Evolutionary conservation across 2,329 filamentous ascomycete genomes (phyloP), one percentile per base, ranked within the genome.

Genomic region (Coniochaeta hoffmannii): DNA sequence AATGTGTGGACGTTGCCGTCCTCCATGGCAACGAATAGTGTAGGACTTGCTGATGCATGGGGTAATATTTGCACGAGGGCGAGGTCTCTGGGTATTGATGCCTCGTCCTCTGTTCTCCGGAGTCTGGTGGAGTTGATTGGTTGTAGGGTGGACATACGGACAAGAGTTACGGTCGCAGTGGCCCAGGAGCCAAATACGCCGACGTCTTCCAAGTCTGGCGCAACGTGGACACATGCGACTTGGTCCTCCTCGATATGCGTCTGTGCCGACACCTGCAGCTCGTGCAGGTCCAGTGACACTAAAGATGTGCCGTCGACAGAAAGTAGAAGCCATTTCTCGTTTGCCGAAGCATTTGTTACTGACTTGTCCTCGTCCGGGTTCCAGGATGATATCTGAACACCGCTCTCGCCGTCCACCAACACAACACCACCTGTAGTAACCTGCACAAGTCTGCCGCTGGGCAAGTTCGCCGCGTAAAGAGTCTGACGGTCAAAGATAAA

Each of bases 1-100:
- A 92, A 97, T 0, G 88, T 94, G 53, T 96, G 80, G 1, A 99
- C 88, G 58, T 88, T 90, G 4, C 94, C 94, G 69, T 97, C 93
- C 50, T 95, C 90, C 81, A 97, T 88, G 12, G 93, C 89, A 31
- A 96, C 81, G 58, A 99, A 88, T 0, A 99, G 77, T 0, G 89
- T 96, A 0, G 90, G 87, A 0, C 81, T 81, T 7, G 74, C 71
- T 9, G 69, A 55, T 8, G 71, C 63, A 7, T 78, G 76, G 14
- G 86, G 85, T 46, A 97, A 80, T 4, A 97, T 79, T 58, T 92
- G 86, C 5, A 89, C 87, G 8, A 97, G 79, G 0, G 86, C 82
- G 28, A 97, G 79, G 53, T 91, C 90, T 59, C 93, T 82, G 1
- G 94, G 92, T 28, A 97, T 86, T 0, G 90, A 90, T 8, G 87